phyloP scores from a whole-genome alignment of 352 stramenopile genomes.

The Hyaloperonospora brassicae region DNA sequence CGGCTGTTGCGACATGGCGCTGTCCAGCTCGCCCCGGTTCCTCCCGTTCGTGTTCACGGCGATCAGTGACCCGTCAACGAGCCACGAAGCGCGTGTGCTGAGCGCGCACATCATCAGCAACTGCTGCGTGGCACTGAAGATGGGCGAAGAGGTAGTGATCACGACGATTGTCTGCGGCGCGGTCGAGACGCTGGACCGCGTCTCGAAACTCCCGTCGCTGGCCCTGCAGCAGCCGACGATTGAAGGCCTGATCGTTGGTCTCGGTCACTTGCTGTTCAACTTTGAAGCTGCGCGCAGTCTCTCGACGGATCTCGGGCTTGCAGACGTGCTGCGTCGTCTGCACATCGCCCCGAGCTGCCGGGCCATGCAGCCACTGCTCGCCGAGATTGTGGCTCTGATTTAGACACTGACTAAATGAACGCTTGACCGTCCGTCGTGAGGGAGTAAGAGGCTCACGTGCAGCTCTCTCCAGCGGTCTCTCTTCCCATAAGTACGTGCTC shows the following conservation, averaged over 20 bases:
- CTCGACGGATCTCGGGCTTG: constrained; percentile 53
- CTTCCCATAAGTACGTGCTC: no score
- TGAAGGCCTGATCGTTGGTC: constrained; percentile 52
- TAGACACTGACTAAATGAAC: constrained; percentile 11
- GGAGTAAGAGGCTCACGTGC: no score
- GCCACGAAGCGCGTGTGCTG: constrained; percentile 41
- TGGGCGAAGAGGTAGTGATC: constrained; percentile 63
- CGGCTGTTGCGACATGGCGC: constrained; percentile 41
- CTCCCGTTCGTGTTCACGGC: constrained; percentile 61
- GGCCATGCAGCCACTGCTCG: constrained; percentile 45
- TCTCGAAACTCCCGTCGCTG: constrained; percentile 32
- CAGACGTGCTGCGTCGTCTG: constrained; percentile 53
- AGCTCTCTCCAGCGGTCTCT: no score
- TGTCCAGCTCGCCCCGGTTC: constrained; percentile 37
- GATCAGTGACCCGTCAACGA: constrained; percentile 32
- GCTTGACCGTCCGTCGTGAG: neutral
- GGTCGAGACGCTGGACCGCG: constrained; percentile 56
- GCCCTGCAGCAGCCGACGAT: constrained; percentile 36
- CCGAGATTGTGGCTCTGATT: constrained; percentile 57
- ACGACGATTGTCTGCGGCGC: constrained; percentile 63
- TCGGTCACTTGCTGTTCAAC: constrained; percentile 55
- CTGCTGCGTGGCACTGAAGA: constrained; percentile 53
- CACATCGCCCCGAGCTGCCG: constrained; percentile 32
- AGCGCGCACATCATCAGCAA: constrained; percentile 62
- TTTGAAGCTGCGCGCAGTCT: constrained; percentile 53